These are phyloP conservation scores for Phytophthora kernoviae DNA, from an alignment of 352 stramenopile species.

Conservation along the genomic window DNA sequence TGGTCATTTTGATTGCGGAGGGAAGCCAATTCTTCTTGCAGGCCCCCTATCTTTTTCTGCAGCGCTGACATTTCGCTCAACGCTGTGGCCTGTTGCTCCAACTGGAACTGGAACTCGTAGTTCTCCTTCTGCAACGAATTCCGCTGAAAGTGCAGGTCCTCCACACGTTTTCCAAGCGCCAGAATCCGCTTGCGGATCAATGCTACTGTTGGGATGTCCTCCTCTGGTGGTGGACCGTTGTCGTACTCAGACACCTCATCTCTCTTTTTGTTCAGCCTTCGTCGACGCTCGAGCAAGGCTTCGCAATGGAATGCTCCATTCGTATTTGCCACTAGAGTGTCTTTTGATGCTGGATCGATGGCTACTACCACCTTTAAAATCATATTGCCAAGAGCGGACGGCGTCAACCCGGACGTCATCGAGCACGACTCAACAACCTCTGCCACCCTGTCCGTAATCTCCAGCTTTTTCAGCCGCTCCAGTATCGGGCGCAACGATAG, in stretches of 20 bases:
- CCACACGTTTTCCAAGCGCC: slow-evolving; percentile 63
- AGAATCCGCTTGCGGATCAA: slow-evolving; percentile 68
- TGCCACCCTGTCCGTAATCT: slow-evolving; percentile 38
- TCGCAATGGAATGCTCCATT: slow-evolving; percentile 55
- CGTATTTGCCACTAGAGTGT: slow-evolving; percentile 47
- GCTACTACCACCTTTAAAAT: slow-evolving; percentile 48
- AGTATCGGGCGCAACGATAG: slow-evolving; percentile 40
- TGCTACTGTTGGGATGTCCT: slow-evolving; percentile 26
- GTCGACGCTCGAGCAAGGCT: slow-evolving; percentile 50
- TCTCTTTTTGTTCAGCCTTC: slow-evolving; percentile 14
- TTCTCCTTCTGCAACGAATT: slow-evolving; percentile 79
- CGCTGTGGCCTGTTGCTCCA: slow-evolving; percentile 56
- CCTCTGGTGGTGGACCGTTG: slow-evolving; percentile 7
- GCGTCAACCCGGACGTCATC: neutral
- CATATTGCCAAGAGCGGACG: slow-evolving; percentile 37
- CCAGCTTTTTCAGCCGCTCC: slow-evolving; percentile 39
- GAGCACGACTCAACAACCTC: slow-evolving; percentile 30
- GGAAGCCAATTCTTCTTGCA: slow-evolving; percentile 48
- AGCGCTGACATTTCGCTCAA: slow-evolving; percentile 57
- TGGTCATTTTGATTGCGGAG: slow-evolving; percentile 31
- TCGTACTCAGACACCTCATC: slow-evolving; percentile 33
- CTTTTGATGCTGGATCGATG: slow-evolving; percentile 47
- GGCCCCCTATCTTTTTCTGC: slow-evolving; percentile 31
- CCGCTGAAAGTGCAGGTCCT: slow-evolving; percentile 73
- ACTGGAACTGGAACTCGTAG: slow-evolving; percentile 71